Base-by-base conservation (phyloP, 345 rosid genomes). In the Streptanthus diversifolius region DNA sequence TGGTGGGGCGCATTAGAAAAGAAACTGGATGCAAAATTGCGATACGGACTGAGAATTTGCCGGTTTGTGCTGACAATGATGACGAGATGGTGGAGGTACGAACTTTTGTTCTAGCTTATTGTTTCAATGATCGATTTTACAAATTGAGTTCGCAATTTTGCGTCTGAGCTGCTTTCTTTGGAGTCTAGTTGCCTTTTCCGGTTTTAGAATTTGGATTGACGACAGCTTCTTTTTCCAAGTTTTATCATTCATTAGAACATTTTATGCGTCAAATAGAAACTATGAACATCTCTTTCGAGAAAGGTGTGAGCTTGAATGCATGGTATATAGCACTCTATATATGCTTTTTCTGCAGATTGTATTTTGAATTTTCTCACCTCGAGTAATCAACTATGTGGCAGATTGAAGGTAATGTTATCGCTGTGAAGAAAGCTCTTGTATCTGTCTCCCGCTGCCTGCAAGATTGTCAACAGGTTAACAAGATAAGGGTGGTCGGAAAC, bases 31-130 rank as follows among this genome's bases (percentile, higher is more conserved):
- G 86, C 77, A 87, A 79, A 63, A 84, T 90, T 74, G 84, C 82
- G 70, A 83, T 89, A 82, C 68, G 86, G 73, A 67, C 71, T 7
- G 93, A 87, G 69, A 87, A 93, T 49, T 73, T 93, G 74, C 95
- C 93, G 7, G 73, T 81, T 14, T 90, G 97, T 66, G 91, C 90
- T 3, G 72, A 58, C 12, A n/a, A 81, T 19, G 76, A 72, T n/a
- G 97, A 93, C 36, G 96, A 85, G 71, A 79, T 93, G 79, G 82
- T 93, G 18, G 98, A 93, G 97, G 97, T 89, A 76, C 7, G 66
- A 39, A 19, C 32, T 54, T 25, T 49, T 36, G 32, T 55, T 27
- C 5, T 52, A 25, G 35, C 24, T 32, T 33, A 3, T 30, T 15
- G 39, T 55, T 8, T 44, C 7, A 2, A 1, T 32, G 7, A 71